Base-by-base conservation (phyloP, 2,329 filamentous ascomycete species). In the Calonectria multiphialidica region DNA sequence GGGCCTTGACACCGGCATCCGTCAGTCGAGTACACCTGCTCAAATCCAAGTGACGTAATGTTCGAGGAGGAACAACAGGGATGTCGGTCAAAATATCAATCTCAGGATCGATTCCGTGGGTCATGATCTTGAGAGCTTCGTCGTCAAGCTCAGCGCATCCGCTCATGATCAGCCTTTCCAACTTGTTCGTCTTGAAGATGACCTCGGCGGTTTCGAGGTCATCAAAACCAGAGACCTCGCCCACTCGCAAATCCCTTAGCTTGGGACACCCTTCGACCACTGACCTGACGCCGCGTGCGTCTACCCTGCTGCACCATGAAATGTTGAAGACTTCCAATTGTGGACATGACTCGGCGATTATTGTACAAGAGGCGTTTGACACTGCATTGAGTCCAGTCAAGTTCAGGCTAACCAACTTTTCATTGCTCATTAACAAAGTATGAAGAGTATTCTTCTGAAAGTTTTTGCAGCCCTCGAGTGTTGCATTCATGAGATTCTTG, bases 231-330 rank as follows among this genome's bases (percentile, higher is more conserved):
- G 88, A 89, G 30, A 98, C 90, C 82, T 98, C 95, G 57, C 94
- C 93, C 12, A 94, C 95, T 71, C 95, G 90, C 35, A 99, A 86
- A 78, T 98, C 96, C 66, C 87, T 93, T 67, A 99, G 85, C 66
- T 88, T 92, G 0, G 89, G 87, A 80, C 97, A 98, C 2, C 89
- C 89, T 72, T 93, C 87, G 1, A 98, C 86, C 2, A 99, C 89
- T 64, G 90, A 89, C 74, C 89, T 91, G 66, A 98, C 86, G 5
- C 95, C 96, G 15, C 90, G 87, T 10, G 94, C 93, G 79, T 97
- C 93, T 80, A 98, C 91, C 72, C 95, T 93, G 76, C 92, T 92
- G 85, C 97, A 99, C 95, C 96, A 98, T 0, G 95, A 98, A 23
- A 98, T 90, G 79, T 98, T 97, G 75, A 98, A 89, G 68, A 90